Base-by-base conservation (phyloP, 1,284 basidiomycete species). In the Irpex sp. region DNA sequence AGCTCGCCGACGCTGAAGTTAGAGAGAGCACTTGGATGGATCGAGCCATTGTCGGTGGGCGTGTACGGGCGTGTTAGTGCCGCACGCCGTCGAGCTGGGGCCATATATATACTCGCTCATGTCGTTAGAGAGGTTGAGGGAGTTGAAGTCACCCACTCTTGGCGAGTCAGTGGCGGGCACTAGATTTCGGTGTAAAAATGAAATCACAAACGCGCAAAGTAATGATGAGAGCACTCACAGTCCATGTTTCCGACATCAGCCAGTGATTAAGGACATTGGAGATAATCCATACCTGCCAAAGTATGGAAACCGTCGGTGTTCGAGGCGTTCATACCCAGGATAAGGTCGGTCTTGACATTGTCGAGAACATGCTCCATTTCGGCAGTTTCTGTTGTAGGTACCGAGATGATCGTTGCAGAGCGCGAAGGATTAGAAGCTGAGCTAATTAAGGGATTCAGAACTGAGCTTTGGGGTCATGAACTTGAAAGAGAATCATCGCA, bases 11-110 rank as follows among this genome's bases (percentile, higher is more conserved):
- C 82, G 71, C 83, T 86, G 65, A 90, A 75, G 70, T 81, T 84
- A 74, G 89, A 89, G 72, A 90, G 82, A 55, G 86, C 82, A 50
- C 87, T 88, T 21, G 88, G 89, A 57, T 87, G 88, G 67, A 92
- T 84, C 73, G 83, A 77, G 65, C 89, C 86, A 54, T n/a, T 54
- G 26, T 26, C 53, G 33, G 85, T 80, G 36, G 89, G 87, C 17
- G 85, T 87, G 79, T 81, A 89, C 13, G 88, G 83, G 66, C 87
- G 87, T 64, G 83, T 83, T 74, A 26, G 79, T 79, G 54, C 79
- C 78, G 71, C 81, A 83, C 63, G 63, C 57, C 9, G 80, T 78
- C 64, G 77, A 71, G 53, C 77, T 76, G 43, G 83, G 78, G 37
- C 82, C 78, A 77, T 89, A 91, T 61, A 84, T 84, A 78, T 89